Conservation (phyloP, 495 filamentous ascomycete species). For the Beverwykella pulmonaria region DNA sequence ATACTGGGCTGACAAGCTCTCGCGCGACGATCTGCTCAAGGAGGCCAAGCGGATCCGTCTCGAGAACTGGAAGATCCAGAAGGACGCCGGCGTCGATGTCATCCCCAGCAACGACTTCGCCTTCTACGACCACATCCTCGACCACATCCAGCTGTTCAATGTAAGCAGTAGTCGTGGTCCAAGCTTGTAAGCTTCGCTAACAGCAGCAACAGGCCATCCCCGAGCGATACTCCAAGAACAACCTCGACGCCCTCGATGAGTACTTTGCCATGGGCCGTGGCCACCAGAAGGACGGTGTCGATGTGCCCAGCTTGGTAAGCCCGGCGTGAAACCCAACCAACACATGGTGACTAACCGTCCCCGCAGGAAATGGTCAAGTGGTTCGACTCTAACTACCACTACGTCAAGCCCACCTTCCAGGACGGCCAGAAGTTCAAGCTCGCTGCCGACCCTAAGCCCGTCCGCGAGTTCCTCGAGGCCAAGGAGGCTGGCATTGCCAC, state of each 20-base stretch:
- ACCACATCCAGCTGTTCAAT: slow-evolving; percentile 98
- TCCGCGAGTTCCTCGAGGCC: slow-evolving; percentile 91
- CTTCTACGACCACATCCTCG: slow-evolving; percentile 96
- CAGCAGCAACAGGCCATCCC: slow-evolving; percentile 67
- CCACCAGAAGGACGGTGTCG: slow-evolving; percentile 87
- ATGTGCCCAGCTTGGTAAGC: slow-evolving; percentile 78
- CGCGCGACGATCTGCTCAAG: slow-evolving; percentile 78
- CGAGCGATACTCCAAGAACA: slow-evolving; percentile 83
- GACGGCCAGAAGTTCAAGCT: slow-evolving; percentile 96
- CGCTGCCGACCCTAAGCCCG: slow-evolving; percentile 81
- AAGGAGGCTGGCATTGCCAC: slow-evolving; percentile 93
- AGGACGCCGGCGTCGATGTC: slow-evolving; percentile 92
- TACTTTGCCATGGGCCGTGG: slow-evolving; percentile 99
- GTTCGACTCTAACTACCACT: slow-evolving; percentile 99
- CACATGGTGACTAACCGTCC: slow-evolving; percentile 8
- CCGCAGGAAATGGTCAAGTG: slow-evolving; percentile 96
- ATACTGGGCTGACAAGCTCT: slow-evolving; percentile 94
- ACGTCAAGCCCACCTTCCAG: slow-evolving; percentile 97
- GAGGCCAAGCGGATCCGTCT: slow-evolving; percentile 96
- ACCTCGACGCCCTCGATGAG: slow-evolving; percentile 84
- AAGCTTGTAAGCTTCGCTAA: background rate
- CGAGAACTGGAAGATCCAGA: slow-evolving; percentile 99
- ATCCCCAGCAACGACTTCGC: slow-evolving; percentile 99
- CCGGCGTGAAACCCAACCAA: slow-evolving; percentile 11
- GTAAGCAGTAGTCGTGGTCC: slow-evolving; percentile 64